Base-by-base conservation (phyloP, 2,329 filamentous ascomycete species). In the Dothideomycetes sp. region DNA sequence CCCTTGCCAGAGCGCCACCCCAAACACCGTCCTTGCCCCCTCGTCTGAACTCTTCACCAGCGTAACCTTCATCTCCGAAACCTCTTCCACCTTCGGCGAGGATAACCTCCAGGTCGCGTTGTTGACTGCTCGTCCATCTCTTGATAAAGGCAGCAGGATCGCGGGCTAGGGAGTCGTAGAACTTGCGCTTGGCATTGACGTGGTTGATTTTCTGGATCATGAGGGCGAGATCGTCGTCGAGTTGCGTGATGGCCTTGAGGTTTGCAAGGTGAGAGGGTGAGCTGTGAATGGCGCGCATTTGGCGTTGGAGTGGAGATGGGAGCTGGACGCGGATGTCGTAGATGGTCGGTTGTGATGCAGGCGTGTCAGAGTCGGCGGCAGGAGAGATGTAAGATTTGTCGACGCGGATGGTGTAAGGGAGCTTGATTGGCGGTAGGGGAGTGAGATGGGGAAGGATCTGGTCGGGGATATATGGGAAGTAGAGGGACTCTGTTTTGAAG, bases 331-430 rank as follows among this genome's bases (percentile, higher is more conserved):
- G 79, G 35, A 98, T 72, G 60, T 96, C 89, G 65, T 95, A 95
- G 51, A 96, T 70, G 4, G 88, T 95, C 1, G 85, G 79, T 37
- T 76, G 69, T 3, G 85, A 81, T 14, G 64, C 49, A 41, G 78
- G 65, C 49, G 77, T 78, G 42, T 57, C 31, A 18, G 49, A 38
- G 30, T 52, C 57, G 52, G 85, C 73, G 52, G 85, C 72, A 17
- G 63, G 61, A 3, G 56, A 54, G 41, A 68, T 62, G 52, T 70
- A 69, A 43, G 61, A 54, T 45, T 65, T 63, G 59, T 98, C 91
- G 31, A 95, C 83, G 43, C 89, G 85, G 56, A 98, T 91, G 7
- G 88, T 98, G 66, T 95, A 98, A 16, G 79, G 73, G 24, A 98
- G 74, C 52, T 82, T 79, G 54, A 95, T 74, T 0, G 91, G 87